Evolutionary conservation across 2,329 filamentous ascomycete species (phyloP).

Genomic region (Saccharata proteae): DNA sequence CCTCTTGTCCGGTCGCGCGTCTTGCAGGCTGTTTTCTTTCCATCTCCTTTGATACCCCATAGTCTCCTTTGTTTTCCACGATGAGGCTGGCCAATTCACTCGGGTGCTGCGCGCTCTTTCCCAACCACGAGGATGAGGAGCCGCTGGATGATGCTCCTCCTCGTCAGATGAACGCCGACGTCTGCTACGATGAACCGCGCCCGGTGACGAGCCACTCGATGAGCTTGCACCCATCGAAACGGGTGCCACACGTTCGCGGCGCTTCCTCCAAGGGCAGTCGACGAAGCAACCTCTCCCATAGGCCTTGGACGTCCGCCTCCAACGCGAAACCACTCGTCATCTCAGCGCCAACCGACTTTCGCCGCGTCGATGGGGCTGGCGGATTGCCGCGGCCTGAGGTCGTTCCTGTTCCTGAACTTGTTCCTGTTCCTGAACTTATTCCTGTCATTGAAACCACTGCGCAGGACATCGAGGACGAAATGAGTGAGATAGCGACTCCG

Average conservation of each 20-base stretch:
- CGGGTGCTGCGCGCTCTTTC: conserved; percentile 3
- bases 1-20: conserved; percentile 5
- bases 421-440: conserved; percentile 12
- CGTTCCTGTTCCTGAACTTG: conserved; percentile 12
- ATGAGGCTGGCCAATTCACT: not conserved
- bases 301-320: conserved; percentile 20
- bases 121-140: conserved; percentile 2
- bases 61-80: conserved; percentile 1
- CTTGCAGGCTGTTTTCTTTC: conserved; percentile 1
- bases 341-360: conserved; percentile 23
- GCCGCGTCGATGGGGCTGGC: conserved; percentile 19
- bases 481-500: conserved; percentile 20
- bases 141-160: conserved; percentile 9
- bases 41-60: not conserved
- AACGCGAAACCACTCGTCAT: conserved; percentile 20
- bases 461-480: conserved; percentile 13
- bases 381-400: conserved; percentile 7
- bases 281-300: conserved; percentile 11
- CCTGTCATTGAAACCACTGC: conserved; percentile 13
- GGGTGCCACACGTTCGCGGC: conserved; percentile 13
- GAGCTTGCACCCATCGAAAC: conserved; percentile 23
- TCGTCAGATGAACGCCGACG: not conserved
- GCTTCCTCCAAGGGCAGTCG: not conserved
- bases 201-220: conserved; percentile 24
- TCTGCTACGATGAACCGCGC: conserved; percentile 19